Evolutionary conservation across 306 rosid genomes (phyloP).

Genomic region (Cicer pinnatifidum): DNA sequence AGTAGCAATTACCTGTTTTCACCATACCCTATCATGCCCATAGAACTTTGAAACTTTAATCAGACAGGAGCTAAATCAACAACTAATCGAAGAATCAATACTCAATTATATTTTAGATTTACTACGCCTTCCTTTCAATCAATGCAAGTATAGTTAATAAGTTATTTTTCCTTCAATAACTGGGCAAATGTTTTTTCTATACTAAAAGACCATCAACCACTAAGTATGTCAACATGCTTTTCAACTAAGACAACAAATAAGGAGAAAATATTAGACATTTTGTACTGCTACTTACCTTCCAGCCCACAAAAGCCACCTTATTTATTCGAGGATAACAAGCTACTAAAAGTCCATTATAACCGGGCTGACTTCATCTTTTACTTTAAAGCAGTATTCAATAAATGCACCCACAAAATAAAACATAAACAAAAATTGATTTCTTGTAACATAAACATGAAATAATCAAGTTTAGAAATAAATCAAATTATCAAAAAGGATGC

Average conservation of each 20-base stretch:
- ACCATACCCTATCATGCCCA: background rate
- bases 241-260: conserved; percentile 5
- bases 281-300: conserved; percentile 48
- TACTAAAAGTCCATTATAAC: conserved; percentile 30
- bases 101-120: background rate
- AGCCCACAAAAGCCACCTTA: conserved; percentile 33
- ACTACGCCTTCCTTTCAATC: background rate
- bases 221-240: background rate
- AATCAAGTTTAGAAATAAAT: conserved; percentile 6
- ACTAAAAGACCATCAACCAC: background rate
- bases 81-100: background rate
- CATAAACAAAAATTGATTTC: background rate
- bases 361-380: conserved; percentile 30
- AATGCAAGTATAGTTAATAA: conserved; percentile 8
- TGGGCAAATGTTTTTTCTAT: background rate
- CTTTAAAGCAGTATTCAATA: conserved; percentile 7
- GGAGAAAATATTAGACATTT: conserved; percentile 15
- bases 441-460: background rate
- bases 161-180: background rate
- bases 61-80: background rate
- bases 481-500: conserved; percentile 11
- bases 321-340: conserved; percentile 42
- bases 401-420: conserved; percentile 21
- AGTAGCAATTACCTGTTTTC: background rate
- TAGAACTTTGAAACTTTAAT: conserved; percentile 7